Evolutionary conservation across 495 filamentous ascomycete genomes (phyloP).

Genomic region (Halenospora varia): DNA sequence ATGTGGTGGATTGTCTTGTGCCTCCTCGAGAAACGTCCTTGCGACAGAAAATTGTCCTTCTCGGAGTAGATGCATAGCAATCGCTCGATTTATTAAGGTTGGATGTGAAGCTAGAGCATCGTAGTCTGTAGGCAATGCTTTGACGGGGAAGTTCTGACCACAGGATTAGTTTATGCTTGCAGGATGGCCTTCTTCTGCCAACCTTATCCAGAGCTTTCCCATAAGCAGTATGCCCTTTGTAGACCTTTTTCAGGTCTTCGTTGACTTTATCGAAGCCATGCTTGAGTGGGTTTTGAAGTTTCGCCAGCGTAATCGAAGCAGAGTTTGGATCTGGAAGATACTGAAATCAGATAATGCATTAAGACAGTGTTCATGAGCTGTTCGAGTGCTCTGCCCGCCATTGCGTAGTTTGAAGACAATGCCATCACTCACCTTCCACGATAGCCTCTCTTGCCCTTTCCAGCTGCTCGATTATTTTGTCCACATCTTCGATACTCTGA

Average conservation of each 20-base stretch:
- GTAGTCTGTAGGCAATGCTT: slow-evolving; percentile 73
- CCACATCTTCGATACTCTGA: slow-evolving; percentile 70
- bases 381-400: too few species aligned
- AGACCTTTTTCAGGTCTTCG: slow-evolving; percentile 73
- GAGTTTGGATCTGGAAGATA: slow-evolving; percentile 57
- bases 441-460: slow-evolving; percentile 66
- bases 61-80: slow-evolving; percentile 92
- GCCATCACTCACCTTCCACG: slow-evolving; percentile 55
- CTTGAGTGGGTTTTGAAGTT: slow-evolving; percentile 79
- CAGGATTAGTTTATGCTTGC: background rate
- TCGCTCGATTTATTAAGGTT: slow-evolving; percentile 80
- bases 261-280: slow-evolving; percentile 72
- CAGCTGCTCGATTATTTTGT: slow-evolving; percentile 73
- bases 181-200: slow-evolving; percentile 8
- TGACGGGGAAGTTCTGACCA: slow-evolving; percentile 68
- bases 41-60: slow-evolving; percentile 92
- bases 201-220: slow-evolving; percentile 82
- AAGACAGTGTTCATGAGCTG: too few species aligned
- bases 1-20: slow-evolving; percentile 14
- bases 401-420: too few species aligned
- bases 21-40: slow-evolving; percentile 48
- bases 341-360: too few species aligned
- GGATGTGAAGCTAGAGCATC: slow-evolving; percentile 76
- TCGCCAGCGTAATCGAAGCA: slow-evolving; percentile 67
- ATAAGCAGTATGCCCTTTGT: slow-evolving; percentile 74